phyloP scores from a whole-genome alignment of 352 stramenopile species.

The Globisporangium solare region DNA sequence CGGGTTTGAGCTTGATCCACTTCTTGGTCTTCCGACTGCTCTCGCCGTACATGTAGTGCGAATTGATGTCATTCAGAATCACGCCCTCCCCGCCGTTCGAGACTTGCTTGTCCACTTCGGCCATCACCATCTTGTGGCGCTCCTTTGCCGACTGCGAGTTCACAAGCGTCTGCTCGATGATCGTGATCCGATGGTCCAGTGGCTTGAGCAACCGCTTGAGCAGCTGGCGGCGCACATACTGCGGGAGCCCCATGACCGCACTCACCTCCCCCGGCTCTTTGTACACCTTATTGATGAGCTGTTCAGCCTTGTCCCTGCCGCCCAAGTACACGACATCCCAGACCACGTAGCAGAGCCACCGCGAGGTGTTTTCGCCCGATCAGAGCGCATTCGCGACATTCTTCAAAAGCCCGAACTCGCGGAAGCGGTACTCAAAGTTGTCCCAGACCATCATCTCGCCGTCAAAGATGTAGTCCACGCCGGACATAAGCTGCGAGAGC shows the following conservation, averaged over 20 bases:
- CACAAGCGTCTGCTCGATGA: constrained; percentile 82
- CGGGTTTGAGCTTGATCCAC: constrained; percentile 86
- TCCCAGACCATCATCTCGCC: constrained; percentile 90
- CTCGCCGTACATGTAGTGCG: constrained; percentile 86
- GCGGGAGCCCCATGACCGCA: constrained; percentile 70
- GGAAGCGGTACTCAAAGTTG: constrained; percentile 66
- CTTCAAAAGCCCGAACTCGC: constrained; percentile 80
- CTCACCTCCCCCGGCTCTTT: constrained; percentile 46
- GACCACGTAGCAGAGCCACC: constrained; percentile 82
- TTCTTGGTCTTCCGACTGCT: constrained; percentile 72
- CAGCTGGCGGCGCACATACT: constrained; percentile 52
- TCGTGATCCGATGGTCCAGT: constrained; percentile 65
- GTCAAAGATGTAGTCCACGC: constrained; percentile 75
- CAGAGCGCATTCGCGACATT: constrained; percentile 64
- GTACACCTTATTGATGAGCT: constrained; percentile 66
- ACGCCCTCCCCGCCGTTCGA: constrained; percentile 76
- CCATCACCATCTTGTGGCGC: constrained; percentile 77
- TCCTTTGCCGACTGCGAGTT: constrained; percentile 68
- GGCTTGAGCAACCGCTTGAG: constrained; percentile 63
- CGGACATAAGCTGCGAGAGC: constrained; percentile 46
- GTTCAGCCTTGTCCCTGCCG: constrained; percentile 30
- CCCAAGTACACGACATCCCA: constrained; percentile 82
- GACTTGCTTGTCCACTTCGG: constrained; percentile 67
- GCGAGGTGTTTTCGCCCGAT: constrained; percentile 44
- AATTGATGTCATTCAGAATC: constrained; percentile 84